Evolutionary conservation across 768 basidiomycete species (phyloP), one percentile per base, ranked within the genome.

Genomic region (Trametes cinnabarina): DNA sequence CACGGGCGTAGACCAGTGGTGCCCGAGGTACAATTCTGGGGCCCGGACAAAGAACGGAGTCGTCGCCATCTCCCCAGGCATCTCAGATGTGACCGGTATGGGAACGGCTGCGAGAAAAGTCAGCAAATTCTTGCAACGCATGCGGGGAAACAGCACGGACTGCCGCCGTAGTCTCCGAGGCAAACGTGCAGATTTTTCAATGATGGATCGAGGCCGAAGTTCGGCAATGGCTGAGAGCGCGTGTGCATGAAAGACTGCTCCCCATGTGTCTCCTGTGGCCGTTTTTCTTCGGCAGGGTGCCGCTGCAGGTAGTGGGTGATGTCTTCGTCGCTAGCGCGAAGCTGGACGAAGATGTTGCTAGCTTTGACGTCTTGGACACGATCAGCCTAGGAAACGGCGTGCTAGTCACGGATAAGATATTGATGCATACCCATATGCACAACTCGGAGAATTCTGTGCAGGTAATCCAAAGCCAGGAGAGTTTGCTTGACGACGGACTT

Each of bases 191-290:
- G 44, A 34, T 67, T 60, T 22, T 58, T 54, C 17, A 57, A 15
- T 22, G 50, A 43, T 1, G 44, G 46, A 17, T 46, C 4, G 23
- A 67, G 52, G 4, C 55, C 58, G 28, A 60, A 32, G 25, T 55
- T 41, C 2, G 62, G 65, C n/a, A 67, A 44, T 2, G 66, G 66
- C 43, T 63, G 64, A 10, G 59, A 63, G 30, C 46, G 52, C 14
- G 57, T 51, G 4, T 62, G 59, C 32, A 63, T 51, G 23, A 61
- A 61, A 15, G 58, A 64, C 19, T 61, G 53, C 3, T 44, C 14
- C 43, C 41, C 15, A 34, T 8, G 47, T 43, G 14, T 9, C 43
- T 25, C 17, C 25, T 46, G 3, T n/a, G n/a, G n/a, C n/a, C n/a
- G 39, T 22, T 65, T 58, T 9, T 15, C 48, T n/a, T 43, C 23